phyloP scores from a whole-genome alignment of 2,329 filamentous ascomycete genomes.

The Sphaerostilbella broomeana region DNA sequence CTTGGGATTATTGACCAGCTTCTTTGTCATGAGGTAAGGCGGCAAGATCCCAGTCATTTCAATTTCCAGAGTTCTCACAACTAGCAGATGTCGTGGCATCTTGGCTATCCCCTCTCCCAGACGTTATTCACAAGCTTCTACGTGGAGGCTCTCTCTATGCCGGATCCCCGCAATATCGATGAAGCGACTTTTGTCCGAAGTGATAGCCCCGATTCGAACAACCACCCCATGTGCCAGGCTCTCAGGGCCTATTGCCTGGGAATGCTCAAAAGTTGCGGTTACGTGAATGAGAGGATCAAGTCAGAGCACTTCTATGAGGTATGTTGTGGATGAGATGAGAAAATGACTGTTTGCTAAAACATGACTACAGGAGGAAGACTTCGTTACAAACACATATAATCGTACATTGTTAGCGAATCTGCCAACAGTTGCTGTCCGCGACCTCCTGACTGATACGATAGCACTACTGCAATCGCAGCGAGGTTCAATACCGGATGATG shows the following conservation, averaged over 20 bases:
- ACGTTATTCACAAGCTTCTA: slow-evolving; percentile 91
- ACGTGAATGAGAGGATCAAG: slow-evolving; percentile 69
- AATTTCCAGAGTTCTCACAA: neutral
- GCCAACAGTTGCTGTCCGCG: slow-evolving; percentile 47
- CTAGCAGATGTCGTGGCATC: slow-evolving; percentile 83
- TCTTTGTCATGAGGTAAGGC: slow-evolving; percentile 84
- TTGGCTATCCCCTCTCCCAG: slow-evolving; percentile 91
- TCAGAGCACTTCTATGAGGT: slow-evolving; percentile 90
- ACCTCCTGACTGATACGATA: slow-evolving; percentile 49
- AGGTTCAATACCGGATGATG: slow-evolving; percentile 33
- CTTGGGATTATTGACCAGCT: slow-evolving; percentile 93
- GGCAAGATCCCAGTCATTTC: slow-evolving; percentile 21
- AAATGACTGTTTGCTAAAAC: slow-evolving; percentile 1
- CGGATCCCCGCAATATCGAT: slow-evolving; percentile 55
- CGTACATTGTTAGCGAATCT: slow-evolving; percentile 66
- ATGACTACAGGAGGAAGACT: slow-evolving; percentile 74
- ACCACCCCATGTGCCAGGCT: slow-evolving; percentile 51
- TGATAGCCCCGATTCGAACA: slow-evolving; percentile 22
- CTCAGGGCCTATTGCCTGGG: slow-evolving; percentile 82
- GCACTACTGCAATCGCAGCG: slow-evolving; percentile 39
- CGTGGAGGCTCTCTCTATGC: slow-evolving; percentile 74
- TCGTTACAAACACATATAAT: slow-evolving; percentile 86
- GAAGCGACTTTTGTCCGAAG: slow-evolving; percentile 56
- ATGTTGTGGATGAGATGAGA: slow-evolving; percentile 8
- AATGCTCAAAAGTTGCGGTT: slow-evolving; percentile 74